Conservation (phyloP, 768 basidiomycete species). For the Baorangia bicolor region DNA sequence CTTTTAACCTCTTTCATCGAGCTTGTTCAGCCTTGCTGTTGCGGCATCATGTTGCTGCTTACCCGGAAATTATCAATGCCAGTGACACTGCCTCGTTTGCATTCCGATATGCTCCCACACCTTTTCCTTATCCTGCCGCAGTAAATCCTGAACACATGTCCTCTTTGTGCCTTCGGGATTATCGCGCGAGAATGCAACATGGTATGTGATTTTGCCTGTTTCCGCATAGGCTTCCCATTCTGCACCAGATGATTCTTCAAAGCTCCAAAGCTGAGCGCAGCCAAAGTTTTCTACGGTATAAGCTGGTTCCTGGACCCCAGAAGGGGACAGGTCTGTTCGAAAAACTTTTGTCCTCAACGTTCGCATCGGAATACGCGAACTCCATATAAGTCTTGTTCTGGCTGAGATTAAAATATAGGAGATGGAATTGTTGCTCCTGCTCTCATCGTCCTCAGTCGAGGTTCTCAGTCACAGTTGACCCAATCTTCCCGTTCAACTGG, state of each 20-base stretch:
- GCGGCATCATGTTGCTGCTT: conserved; percentile 24
- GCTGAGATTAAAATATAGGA: too few species aligned
- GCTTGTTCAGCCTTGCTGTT: neutral
- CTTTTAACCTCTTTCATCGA: conserved; percentile 1
- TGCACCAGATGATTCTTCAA: conserved; percentile 68
- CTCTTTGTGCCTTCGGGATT: conserved; percentile 65
- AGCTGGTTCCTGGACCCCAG: too few species aligned
- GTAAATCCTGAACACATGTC: conserved; percentile 85
- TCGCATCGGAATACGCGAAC: too few species aligned
- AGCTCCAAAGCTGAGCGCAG: conserved; percentile 65
- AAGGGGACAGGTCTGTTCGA: too few species aligned
- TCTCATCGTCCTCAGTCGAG: too few species aligned
- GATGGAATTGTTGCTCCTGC: too few species aligned
- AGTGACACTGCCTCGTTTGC: conserved; percentile 56
- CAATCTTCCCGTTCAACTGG: too few species aligned
- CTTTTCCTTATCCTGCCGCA: conserved; percentile 58
- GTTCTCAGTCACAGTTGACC: too few species aligned
- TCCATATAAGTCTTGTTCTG: too few species aligned
- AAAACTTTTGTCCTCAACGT: too few species aligned
- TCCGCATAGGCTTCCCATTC: conserved; percentile 63
- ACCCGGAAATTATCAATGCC: conserved; percentile 93
- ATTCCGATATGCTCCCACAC: conserved; percentile 66
- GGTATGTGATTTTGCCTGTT: conserved; percentile 51
- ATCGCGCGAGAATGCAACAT: conserved; percentile 81
- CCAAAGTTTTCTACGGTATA: too few species aligned